Evolutionary conservation across 345 rosid species (phyloP).

Genomic region (Bruguiera parviflora): DNA sequence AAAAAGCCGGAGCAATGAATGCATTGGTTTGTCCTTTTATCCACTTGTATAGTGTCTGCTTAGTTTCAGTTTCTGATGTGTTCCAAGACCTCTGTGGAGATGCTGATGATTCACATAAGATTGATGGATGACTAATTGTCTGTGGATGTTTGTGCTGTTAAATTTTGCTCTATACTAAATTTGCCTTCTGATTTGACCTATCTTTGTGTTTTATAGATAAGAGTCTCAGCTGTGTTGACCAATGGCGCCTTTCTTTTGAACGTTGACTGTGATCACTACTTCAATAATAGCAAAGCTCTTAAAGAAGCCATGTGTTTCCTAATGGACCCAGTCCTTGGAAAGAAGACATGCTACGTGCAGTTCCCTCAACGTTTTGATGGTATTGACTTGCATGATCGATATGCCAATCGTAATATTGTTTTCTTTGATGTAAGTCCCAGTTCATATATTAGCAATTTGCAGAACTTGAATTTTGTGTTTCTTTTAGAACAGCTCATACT

Average conservation of each 20-base stretch:
- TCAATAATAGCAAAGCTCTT: slow-evolving; percentile 96
- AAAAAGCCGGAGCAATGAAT: slow-evolving; percentile 99
- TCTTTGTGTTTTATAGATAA: slow-evolving; percentile 54
- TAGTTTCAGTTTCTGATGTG: background rate
- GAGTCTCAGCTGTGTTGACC: slow-evolving; percentile 98
- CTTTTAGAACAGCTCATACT: slow-evolving; percentile 9
- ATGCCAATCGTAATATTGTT: slow-evolving; percentile 97
- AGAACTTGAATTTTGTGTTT: background rate
- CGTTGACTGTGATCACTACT: slow-evolving; percentile 99
- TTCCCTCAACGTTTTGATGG: slow-evolving; percentile 99
- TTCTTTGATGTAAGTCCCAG: slow-evolving; percentile 84
- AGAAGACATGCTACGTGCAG: slow-evolving; percentile 96
- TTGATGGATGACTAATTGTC: too few species aligned
- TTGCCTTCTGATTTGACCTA: slow-evolving; percentile 19
- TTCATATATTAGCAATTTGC: slow-evolving; percentile 14
- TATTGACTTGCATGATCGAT: slow-evolving; percentile 98
- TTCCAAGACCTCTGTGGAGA: background rate
- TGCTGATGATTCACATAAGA: background rate
- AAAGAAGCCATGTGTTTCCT: slow-evolving; percentile 99
- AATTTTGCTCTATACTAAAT: background rate
- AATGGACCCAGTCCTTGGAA: slow-evolving; percentile 92
- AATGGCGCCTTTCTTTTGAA: slow-evolving; percentile 98
- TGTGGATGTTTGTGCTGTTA: too few species aligned
- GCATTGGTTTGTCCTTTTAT: slow-evolving; percentile 69
- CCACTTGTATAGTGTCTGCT: background rate